Evolutionary conservation across 768 basidiomycete species (phyloP).

Genomic region (Suillus cothurnatus): DNA sequence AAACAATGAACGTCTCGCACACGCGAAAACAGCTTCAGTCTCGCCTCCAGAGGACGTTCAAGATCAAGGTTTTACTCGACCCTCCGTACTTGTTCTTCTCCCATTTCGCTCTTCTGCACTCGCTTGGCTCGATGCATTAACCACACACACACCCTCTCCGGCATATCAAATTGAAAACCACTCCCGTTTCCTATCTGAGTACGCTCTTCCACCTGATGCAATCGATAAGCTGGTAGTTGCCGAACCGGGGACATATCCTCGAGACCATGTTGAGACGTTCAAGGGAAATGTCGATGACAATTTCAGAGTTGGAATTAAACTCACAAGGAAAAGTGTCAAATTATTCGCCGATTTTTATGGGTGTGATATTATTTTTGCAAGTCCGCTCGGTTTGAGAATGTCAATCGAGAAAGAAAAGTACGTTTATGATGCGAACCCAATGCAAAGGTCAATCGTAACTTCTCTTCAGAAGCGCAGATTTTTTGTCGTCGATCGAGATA

Average conservation of each 20-base stretch:
- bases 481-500: constrained; percentile 91
- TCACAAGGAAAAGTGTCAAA: constrained; percentile 91
- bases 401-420: constrained; percentile 95
- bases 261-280: constrained; percentile 92
- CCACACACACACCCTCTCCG: constrained; percentile 70
- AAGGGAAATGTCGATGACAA: constrained; percentile 97
- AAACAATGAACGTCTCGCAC: constrained; percentile 90
- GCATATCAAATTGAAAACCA: constrained; percentile 88
- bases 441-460: not conserved
- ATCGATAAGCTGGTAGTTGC: constrained; percentile 80
- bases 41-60: constrained; percentile 75
- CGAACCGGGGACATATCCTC: constrained; percentile 75
- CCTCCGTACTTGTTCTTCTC: constrained; percentile 87
- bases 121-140: constrained; percentile 80
- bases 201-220: constrained; percentile 75
- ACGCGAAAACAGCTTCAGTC: constrained; percentile 58
- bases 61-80: constrained; percentile 98
- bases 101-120: constrained; percentile 91
- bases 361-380: constrained; percentile 90
- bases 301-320: constrained; percentile 89
- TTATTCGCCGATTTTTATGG: constrained; percentile 90
- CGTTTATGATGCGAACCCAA: constrained; percentile 26
- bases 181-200: constrained; percentile 80
- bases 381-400: constrained; percentile 88
- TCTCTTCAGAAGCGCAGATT: constrained; percentile 74